phyloP scores from a whole-genome alignment of 2,329 filamentous ascomycete genomes.

The Calycina herbarum region DNA sequence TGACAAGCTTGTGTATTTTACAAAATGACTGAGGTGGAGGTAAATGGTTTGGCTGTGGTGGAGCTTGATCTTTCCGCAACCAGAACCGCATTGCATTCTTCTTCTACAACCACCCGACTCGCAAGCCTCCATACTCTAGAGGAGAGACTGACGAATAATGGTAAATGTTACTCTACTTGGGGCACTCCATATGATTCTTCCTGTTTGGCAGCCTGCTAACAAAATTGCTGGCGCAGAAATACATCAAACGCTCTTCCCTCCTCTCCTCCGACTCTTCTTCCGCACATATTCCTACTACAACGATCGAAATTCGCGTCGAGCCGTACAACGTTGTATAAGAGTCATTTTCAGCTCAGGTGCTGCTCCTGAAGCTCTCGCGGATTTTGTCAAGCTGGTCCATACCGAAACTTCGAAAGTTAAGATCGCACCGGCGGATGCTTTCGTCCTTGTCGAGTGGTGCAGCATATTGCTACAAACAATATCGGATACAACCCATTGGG shows the following conservation, averaged over 20 bases:
- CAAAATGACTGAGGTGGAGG: constrained; percentile 53
- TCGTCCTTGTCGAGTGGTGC: constrained; percentile 90
- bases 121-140: constrained; percentile 55
- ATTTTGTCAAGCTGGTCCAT: constrained; percentile 67
- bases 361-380: constrained; percentile 57
- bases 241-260: constrained; percentile 44
- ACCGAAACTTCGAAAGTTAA: constrained; percentile 73
- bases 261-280: constrained; percentile 73
- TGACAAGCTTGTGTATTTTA: constrained; percentile 35
- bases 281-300: constrained; percentile 83
- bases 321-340: constrained; percentile 77
- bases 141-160: constrained; percentile 55
- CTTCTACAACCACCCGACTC: constrained; percentile 59
- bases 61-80: constrained; percentile 55
- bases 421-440: constrained; percentile 77
- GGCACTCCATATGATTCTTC: constrained; percentile 1
- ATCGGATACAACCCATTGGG: constrained; percentile 61
- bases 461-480: constrained; percentile 74
- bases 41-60: constrained; percentile 45
- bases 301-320: constrained; percentile 80
- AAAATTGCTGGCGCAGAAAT: constrained; percentile 34
- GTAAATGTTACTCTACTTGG: constrained; percentile 42
- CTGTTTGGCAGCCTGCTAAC: constrained; percentile 21
- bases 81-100: constrained; percentile 56
- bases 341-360: constrained; percentile 61